Percentiles rank a stretch among this genome's conserved stretches.
phyloP scores from a whole-genome alignment of 1,139 yeast genomes.

The Yamadazyma jaroonii region DNA sequence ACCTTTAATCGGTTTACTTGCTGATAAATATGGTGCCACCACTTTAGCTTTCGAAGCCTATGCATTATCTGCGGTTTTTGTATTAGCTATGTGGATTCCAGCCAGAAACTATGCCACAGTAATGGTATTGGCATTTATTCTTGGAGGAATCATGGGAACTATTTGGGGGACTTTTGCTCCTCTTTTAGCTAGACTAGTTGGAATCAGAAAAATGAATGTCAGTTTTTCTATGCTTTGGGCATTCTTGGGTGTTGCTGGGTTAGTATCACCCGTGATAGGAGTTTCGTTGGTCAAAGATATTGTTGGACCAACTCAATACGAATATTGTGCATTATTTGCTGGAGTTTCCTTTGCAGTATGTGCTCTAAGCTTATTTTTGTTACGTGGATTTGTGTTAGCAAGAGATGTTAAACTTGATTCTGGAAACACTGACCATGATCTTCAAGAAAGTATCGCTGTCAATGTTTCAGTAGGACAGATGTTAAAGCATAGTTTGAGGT shows the following conservation, averaged over 20 bases:
- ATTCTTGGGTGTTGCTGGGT: constrained; percentile 43
- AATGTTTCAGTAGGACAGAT: constrained; percentile 17
- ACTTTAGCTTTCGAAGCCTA: constrained; percentile 30
- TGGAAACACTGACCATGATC: constrained; percentile 18
- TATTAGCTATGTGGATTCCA: constrained; percentile 37
- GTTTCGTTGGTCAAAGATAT: constrained; percentile 37
- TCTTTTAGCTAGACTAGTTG: constrained; percentile 38
- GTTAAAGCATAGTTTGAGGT: constrained; percentile 15
- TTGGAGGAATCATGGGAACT: constrained; percentile 29
- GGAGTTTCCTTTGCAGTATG: constrained; percentile 50
- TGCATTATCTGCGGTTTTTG: constrained; percentile 22
- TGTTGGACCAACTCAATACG: constrained; percentile 43
- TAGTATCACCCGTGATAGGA: constrained; percentile 55
- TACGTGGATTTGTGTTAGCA: constrained; percentile 50
- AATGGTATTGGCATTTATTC: constrained; percentile 23
- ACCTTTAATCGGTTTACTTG: constrained; percentile 37
- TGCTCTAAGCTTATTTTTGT: constrained; percentile 30
- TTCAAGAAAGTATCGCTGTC: constrained; percentile 15
- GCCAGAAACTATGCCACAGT: constrained; percentile 30
- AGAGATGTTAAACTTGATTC: constrained; percentile 31
- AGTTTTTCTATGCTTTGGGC: constrained; percentile 50
- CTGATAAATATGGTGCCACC: constrained; percentile 39
- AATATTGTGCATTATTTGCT: constrained; percentile 50
- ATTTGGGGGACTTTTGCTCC: constrained; percentile 31
- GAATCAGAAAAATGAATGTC: constrained; percentile 47